Base-by-base conservation (phyloP, 2,329 filamentous ascomycete species). In the Exserohilum rostratum region DNA sequence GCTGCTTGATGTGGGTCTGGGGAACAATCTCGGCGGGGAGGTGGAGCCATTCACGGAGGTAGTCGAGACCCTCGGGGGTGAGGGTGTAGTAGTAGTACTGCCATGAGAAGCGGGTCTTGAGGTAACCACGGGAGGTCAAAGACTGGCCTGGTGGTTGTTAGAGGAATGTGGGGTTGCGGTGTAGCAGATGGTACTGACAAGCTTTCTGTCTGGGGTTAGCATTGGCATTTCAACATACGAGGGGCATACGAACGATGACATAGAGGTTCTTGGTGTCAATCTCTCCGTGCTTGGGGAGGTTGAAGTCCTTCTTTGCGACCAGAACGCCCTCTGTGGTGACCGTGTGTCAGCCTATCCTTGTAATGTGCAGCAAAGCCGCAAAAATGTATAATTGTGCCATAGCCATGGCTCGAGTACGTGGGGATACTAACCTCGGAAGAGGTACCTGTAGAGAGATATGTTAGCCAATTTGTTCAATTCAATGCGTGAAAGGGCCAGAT, bases 21-120 rank as follows among this genome's bases (percentile, higher is more conserved):
- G 95, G 95, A 71, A 99, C 95, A 78, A 99, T 97, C 88, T 99
- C 95, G 79, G 95, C 93, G 76, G 95, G 95, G 75, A 99, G 90
- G 85, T 99, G 95, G 75, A 99, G 93, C 95, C 95, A 99, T 87
- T 99, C 95, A 79, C 95, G 93, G 81, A 99, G 93, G 88, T 99
- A 99, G 86, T 98, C 93, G 80, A 99, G 93, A 84, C 95, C 95
- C 87, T 98, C 93, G 78, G 93, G 91, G 80, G 93, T 97, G 82
- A 99, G 89, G 82, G 95, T 97, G 89, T 99, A 99, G 90, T 99
- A 99, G 90, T 98, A 77, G 66, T 71, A 77, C 61, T 77, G 75
- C 75, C 75, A 77, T 55, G 92, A 96, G 90, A 99, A 99, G 83
- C 96, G 95, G 75, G 95, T 99, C 91, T 99, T 99, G 84, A 99